These are phyloP conservation scores for Fragaria vesca DNA, from an alignment of 306 rosid species.

Conservation along the genomic window DNA sequence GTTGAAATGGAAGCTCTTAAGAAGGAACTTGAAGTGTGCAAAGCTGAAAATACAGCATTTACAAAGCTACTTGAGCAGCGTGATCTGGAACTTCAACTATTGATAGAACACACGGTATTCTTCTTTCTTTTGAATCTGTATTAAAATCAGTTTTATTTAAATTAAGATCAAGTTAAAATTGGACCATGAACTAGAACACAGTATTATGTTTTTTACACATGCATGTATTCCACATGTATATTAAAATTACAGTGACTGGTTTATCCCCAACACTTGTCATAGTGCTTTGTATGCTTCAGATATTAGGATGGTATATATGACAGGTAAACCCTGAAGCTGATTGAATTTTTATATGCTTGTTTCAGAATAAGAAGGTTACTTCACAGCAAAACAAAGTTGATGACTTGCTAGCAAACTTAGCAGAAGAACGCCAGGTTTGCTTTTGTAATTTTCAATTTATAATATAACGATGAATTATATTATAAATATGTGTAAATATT, in stretches of 20 bases:
- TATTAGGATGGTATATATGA: background rate
- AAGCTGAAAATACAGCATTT: background rate
- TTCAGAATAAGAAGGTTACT: constrained; percentile 54
- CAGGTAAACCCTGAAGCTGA: background rate
- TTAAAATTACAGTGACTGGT: background rate
- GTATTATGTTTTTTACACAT: background rate
- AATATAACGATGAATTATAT: background rate
- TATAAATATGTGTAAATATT: background rate
- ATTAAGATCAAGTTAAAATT: background rate
- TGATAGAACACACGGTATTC: constrained; percentile 55
- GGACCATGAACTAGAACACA: background rate
- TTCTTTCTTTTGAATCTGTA: background rate
- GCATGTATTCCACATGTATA: background rate
- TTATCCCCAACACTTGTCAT: background rate
- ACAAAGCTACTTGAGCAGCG: constrained; percentile 10
- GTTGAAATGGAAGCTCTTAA: background rate
- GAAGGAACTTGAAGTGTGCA: background rate
- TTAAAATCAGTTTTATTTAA: background rate
- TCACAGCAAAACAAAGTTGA: constrained; percentile 54
- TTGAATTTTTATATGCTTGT: background rate
- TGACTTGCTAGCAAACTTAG: constrained; percentile 40
- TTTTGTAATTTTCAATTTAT: background rate
- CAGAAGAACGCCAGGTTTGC: constrained; percentile 51
- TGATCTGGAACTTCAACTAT: constrained; percentile 46
- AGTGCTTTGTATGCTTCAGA: background rate